phyloP scores from a whole-genome alignment of 108 stramenopile genomes.

The Skeletonema potamos region DNA sequence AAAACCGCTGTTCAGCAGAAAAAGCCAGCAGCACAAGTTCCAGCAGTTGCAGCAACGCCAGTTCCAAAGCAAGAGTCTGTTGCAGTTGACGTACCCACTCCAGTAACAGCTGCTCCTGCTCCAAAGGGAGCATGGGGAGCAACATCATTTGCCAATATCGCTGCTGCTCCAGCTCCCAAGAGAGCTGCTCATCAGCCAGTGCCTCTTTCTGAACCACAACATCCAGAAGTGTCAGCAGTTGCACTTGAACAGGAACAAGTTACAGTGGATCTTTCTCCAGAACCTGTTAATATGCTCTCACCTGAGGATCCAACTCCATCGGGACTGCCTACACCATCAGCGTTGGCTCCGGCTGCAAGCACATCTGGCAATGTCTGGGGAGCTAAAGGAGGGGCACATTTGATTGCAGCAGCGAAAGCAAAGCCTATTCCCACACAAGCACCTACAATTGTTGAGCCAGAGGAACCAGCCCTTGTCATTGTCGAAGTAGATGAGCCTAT shows the following conservation, averaged over 20 bases:
- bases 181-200: constrained; percentile 24
- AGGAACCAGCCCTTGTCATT: constrained; percentile 13
- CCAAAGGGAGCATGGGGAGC: constrained; percentile 73
- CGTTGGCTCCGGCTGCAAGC: constrained; percentile 29
- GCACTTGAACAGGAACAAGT: constrained; percentile 16
- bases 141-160: constrained; percentile 23
- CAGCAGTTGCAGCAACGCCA: constrained; percentile 14
- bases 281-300: constrained; percentile 12
- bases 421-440: constrained; percentile 47
- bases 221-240: constrained; percentile 18
- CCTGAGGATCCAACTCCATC: constrained; percentile 59
- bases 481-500: constrained; percentile 2
- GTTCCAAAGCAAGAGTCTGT: constrained; percentile 27
- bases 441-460: constrained; percentile 10
- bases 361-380: constrained; percentile 85
- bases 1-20: constrained; percentile 3
- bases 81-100: constrained; percentile 44
- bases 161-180: constrained; percentile 10
- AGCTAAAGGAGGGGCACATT: constrained; percentile 83
- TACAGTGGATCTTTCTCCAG: constrained; percentile 44
- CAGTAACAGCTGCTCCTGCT: constrained; percentile 46
- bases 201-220: constrained; percentile 4
- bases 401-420: constrained; percentile 75
- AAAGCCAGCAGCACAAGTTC: neutral
- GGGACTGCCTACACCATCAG: constrained; percentile 25